These are phyloP conservation scores for Lactuca sativa DNA, from an alignment of 129 eudicot genomes.

Conservation along the genomic window DNA sequence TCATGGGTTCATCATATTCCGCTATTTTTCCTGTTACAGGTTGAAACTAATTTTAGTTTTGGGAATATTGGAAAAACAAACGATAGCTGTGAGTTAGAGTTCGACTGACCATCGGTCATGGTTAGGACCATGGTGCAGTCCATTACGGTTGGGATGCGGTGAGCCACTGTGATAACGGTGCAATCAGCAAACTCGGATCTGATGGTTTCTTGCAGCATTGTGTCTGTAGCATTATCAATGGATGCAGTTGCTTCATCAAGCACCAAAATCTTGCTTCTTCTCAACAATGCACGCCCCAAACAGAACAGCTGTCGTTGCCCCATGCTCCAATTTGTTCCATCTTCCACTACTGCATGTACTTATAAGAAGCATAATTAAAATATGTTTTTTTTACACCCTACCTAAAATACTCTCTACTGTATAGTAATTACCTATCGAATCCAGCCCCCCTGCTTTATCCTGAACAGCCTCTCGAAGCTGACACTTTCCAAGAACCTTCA, in stretches of 20 bases:
- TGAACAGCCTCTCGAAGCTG: slow-evolving; percentile 53
- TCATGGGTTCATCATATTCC: slow-evolving; percentile 91
- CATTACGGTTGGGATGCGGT: slow-evolving; percentile 96
- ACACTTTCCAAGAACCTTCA: slow-evolving; percentile 56
- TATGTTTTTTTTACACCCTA: neutral
- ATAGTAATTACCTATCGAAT: slow-evolving; percentile 43
- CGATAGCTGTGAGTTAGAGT: neutral
- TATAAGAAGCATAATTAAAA: neutral
- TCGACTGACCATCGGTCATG: slow-evolving; percentile 68
- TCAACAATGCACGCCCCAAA: slow-evolving; percentile 86
- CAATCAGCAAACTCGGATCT: slow-evolving; percentile 83
- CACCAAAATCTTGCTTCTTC: slow-evolving; percentile 78
- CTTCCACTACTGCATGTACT: slow-evolving; percentile 61
- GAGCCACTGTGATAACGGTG: slow-evolving; percentile 94
- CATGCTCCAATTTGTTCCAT: slow-evolving; percentile 98
- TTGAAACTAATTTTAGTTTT: neutral
- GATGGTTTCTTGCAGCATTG: slow-evolving; percentile 77
- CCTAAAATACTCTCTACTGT: neutral
- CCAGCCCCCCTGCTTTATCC: slow-evolving; percentile 48
- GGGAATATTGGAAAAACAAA: neutral
- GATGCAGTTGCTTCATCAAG: slow-evolving; percentile 98
- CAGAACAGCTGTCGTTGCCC: slow-evolving; percentile 91
- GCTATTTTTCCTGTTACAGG: slow-evolving; percentile 64
- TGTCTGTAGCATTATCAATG: slow-evolving; percentile 82
- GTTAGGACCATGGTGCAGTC: slow-evolving; percentile 86